These are phyloP conservation scores for Cryptosporidium ryanae DNA, from an alignment of 169 alveolate genomes.

Conservation along the genomic window DNA sequence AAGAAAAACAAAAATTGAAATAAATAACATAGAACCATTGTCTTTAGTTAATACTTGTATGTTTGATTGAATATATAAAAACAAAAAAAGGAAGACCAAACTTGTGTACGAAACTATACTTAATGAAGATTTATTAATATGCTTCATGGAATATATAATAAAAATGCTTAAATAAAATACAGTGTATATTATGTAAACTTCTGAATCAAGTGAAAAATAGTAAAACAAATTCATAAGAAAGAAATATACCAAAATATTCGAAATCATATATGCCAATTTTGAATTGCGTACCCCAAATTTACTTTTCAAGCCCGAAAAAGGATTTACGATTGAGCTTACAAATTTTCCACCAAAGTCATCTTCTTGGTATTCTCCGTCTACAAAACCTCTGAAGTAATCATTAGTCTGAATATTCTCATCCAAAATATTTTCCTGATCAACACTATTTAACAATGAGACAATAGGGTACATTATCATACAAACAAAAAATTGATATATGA, in stretches of 20 bases:
- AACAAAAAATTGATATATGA: slow-evolving; percentile 21
- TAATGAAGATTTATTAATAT: slow-evolving; percentile 26
- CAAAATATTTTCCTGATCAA: too few relatives aligned
- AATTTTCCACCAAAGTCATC: slow-evolving; percentile 3
- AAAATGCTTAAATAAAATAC: slow-evolving; percentile 27
- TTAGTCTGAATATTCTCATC: background rate
- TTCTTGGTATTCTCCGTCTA: slow-evolving; percentile 1
- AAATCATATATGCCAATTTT: slow-evolving; percentile 34
- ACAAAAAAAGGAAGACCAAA: slow-evolving; percentile 2
- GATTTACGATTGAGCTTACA: background rate
- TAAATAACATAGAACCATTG: slow-evolving; percentile 1
- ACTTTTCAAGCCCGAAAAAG: background rate
- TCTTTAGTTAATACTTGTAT: background rate
- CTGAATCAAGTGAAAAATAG: slow-evolving; percentile 18
- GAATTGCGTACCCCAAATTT: background rate
- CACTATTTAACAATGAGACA: slow-evolving; percentile 10
- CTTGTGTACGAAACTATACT: slow-evolving; percentile 15
- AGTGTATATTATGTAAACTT: slow-evolving; percentile 30
- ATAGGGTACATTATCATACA: slow-evolving; percentile 52
- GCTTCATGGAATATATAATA: slow-evolving; percentile 26
- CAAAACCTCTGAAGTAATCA: background rate
- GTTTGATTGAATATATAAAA: slow-evolving; percentile 1
- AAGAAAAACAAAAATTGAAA: slow-evolving; percentile 29
- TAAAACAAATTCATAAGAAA: slow-evolving; percentile 42
- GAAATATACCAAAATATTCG: slow-evolving; percentile 44